Evolutionary conservation across 2,329 filamentous ascomycete genomes (phyloP).

Genomic region (Aspergillus ibericus): DNA sequence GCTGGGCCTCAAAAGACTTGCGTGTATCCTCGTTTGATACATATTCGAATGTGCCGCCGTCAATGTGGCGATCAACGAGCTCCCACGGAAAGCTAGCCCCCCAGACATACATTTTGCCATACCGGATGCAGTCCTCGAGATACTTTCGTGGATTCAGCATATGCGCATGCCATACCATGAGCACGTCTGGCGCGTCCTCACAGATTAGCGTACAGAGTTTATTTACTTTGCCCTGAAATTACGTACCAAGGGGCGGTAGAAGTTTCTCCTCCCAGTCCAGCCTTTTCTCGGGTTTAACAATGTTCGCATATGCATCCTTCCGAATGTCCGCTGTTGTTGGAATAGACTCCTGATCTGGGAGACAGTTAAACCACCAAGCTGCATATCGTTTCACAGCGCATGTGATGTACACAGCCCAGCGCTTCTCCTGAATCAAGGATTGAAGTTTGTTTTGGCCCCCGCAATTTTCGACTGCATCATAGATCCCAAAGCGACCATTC

Average conservation of each 20-base stretch:
- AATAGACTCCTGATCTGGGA: neutral
- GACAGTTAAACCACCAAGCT: slow-evolving; percentile 57
- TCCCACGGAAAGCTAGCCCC: slow-evolving; percentile 65
- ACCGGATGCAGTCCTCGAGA: slow-evolving; percentile 68
- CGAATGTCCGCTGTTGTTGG: neutral
- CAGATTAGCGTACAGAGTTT: neutral
- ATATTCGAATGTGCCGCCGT: slow-evolving; percentile 53
- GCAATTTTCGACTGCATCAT: slow-evolving; percentile 47
- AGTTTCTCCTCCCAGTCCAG: slow-evolving; percentile 25
- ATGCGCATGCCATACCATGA: slow-evolving; percentile 77
- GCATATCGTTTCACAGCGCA: slow-evolving; percentile 68
- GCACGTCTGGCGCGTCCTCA: slow-evolving; percentile 54
- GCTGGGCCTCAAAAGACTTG: slow-evolving; percentile 28
- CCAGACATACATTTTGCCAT: slow-evolving; percentile 59
- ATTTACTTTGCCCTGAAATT: neutral
- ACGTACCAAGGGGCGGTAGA: slow-evolving; percentile 61
- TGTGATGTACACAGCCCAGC: slow-evolving; percentile 69
- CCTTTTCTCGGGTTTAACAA: neutral
- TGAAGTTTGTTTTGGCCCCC: slow-evolving; percentile 42
- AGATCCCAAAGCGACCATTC: slow-evolving; percentile 66
- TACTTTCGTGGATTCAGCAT: slow-evolving; percentile 74
- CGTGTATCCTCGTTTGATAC: neutral
- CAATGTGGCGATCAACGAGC: slow-evolving; percentile 57
- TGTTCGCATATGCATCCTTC: neutral
- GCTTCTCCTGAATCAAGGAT: slow-evolving; percentile 64